These are phyloP conservation scores for Globisporangium middletonii DNA, from an alignment of 352 stramenopile genomes.

Conservation along the genomic window DNA sequence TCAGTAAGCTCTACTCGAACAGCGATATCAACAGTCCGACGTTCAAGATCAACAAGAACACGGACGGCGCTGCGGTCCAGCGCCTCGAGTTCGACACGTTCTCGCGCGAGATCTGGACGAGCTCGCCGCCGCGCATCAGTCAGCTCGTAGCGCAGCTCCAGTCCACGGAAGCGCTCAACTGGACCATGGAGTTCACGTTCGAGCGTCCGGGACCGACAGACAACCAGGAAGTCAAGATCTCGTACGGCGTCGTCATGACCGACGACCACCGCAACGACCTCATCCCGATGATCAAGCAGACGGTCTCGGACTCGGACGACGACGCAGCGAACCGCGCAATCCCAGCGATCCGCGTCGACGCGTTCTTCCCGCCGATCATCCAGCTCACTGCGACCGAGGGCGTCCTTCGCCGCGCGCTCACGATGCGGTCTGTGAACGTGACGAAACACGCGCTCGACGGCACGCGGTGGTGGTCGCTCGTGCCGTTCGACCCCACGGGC, in stretches of 20 bases:
- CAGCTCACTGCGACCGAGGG: slow-evolving; percentile 66
- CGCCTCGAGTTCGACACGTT: slow-evolving; percentile 77
- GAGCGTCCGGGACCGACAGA: slow-evolving; percentile 51
- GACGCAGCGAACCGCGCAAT: slow-evolving; percentile 16
- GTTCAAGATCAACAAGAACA: slow-evolving; percentile 59
- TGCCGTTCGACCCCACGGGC: slow-evolving; percentile 22
- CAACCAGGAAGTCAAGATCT: slow-evolving; percentile 50
- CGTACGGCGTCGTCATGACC: slow-evolving; percentile 42
- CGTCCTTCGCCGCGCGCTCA: slow-evolving; percentile 45
- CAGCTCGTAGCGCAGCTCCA: slow-evolving; percentile 66
- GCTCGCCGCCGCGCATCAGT: slow-evolving; percentile 66
- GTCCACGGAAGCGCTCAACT: slow-evolving; percentile 60
- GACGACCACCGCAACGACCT: slow-evolving; percentile 53
- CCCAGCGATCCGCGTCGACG: slow-evolving; percentile 39
- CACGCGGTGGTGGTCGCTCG: slow-evolving; percentile 64
- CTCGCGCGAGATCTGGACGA: slow-evolving; percentile 65
- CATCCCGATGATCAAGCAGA: slow-evolving; percentile 73
- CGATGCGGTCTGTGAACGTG: slow-evolving; percentile 47
- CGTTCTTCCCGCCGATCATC: slow-evolving; percentile 55
- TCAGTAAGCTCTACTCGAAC: slow-evolving; percentile 72
- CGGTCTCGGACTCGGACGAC: slow-evolving; percentile 18
- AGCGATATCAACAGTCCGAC: slow-evolving; percentile 65
- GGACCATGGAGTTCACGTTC: slow-evolving; percentile 70
- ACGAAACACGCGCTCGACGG: slow-evolving; percentile 50
- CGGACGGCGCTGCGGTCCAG: slow-evolving; percentile 70